A percentile compares a stretch with the other conserved stretches of the same genome.
Conservation (phyloP, 164 flowering plant species). For the Saururus chinensis region DNA sequence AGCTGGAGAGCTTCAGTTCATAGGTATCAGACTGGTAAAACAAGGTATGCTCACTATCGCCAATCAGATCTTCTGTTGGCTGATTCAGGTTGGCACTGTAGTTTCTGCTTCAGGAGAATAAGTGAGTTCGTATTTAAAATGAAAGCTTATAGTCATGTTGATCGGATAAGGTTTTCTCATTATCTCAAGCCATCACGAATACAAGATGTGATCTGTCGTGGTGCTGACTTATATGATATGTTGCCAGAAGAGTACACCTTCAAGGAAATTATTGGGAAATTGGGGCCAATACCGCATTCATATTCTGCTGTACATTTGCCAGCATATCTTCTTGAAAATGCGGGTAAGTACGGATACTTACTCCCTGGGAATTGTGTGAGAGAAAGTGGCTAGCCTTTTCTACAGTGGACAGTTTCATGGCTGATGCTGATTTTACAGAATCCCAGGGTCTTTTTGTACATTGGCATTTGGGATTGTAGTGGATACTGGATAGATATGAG, state of each 20-base stretch:
- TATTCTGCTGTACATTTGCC: slow-evolving; percentile 59
- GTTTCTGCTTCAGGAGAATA: slow-evolving; percentile 74
- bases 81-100: slow-evolving; percentile 93
- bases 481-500: no score
- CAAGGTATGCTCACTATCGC: slow-evolving; percentile 76
- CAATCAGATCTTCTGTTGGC: slow-evolving; percentile 67
- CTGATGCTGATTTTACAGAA: slow-evolving; percentile 15
- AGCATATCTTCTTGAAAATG: slow-evolving; percentile 37
- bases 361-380: slow-evolving; percentile 56
- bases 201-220: slow-evolving; percentile 65
- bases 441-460: slow-evolving; percentile 4
- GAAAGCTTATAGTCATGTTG: slow-evolving; percentile 92
- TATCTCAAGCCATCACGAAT: slow-evolving; percentile 56
- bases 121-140: slow-evolving; percentile 79
- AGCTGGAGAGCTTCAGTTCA: slow-evolving; percentile 97
- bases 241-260: slow-evolving; percentile 55
- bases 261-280: slow-evolving; percentile 48
- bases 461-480: not conserved
- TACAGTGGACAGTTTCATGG: slow-evolving; percentile 3
- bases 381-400: slow-evolving; percentile 25
- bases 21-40: slow-evolving; percentile 54
- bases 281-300: slow-evolving; percentile 52
- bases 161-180: slow-evolving; percentile 68
- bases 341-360: slow-evolving; percentile 40
- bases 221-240: slow-evolving; percentile 50